Base-by-base conservation (phyloP, 2,329 filamentous ascomycete species). In the Claviceps sp. region DNA sequence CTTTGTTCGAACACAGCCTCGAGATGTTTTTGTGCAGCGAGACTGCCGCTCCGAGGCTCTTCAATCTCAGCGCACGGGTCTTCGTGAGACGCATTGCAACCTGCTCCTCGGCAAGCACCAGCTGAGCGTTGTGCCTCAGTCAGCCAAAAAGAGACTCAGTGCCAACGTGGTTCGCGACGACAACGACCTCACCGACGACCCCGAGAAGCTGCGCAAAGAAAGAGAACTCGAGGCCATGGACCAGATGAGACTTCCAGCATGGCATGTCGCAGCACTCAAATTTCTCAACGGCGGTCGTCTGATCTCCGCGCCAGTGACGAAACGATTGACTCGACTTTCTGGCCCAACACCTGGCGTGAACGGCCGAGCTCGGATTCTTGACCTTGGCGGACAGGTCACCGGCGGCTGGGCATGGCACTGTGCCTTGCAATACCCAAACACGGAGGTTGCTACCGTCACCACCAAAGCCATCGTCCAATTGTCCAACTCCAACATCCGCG, bases 371-470 rank as follows among this genome's bases (percentile, higher is more conserved):
- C 75, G 85, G 38, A 84, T 96, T 53, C 78, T 97, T 26, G 91
- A 97, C 64, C 81, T 96, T 38, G 89, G 87, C 48, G 90, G 90
- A 45, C 84, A 91, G 63, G 77, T 85, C 0, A 81, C 86, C 14
- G 91, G 89, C 64, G 89, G 95, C 67, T 98, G 93, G 93, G 91
- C 87, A 22, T 98, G 93, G 93, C 84, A 93, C 64, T 86, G 89
- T 53, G 89, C 93, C 1, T 76, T 87, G 48, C 85, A 91, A 65
- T 93, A 90, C 67, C 88, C 87, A 17, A 84, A 88, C 64, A 79
- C 87, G 52, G 89, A 88, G 65, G 81, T 96, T 51, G 94, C 90
- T 71, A 96, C 91, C 0, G 88, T 91, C 51, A 86, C 85, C 40
- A 88, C 84, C 57, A 85, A 86, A 67, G 70, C 81, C 8, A 76